Base-by-base conservation (phyloP, 2,329 filamentous ascomycete genomes). In the Raffaelea albimanens region DNA sequence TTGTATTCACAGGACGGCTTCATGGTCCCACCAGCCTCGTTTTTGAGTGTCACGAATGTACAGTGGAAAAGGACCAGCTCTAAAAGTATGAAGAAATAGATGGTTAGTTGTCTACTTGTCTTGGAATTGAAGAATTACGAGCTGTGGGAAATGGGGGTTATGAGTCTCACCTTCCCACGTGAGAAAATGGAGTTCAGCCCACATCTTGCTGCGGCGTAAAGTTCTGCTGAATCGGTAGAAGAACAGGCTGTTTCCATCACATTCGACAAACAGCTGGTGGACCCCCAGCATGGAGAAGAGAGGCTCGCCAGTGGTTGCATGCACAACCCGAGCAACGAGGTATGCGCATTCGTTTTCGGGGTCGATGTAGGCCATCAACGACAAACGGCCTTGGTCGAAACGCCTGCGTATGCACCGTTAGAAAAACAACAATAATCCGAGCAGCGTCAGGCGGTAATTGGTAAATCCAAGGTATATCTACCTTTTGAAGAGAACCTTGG, bases 61-160 rank as follows among this genome's bases (percentile, higher is more conserved):
- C 70, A 76, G 55, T 81, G 74, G 52, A 80, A 75, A 1, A 82
- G 65, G 2, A 78, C 72, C 62, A 82, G 68, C 58, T 80, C 78
- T 81, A 45, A 2, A 44, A 8, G 48, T 58, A 34, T n/a, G 25
- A 7, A 29, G 25, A 29, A 29, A 7, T 7, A 29, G 25, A 7
- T 29, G 55, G 56, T 47, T 22, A 51, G 39, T 40, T 40, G 25
- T 29, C 13, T 13, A 29, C 25, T 7, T 7, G 25, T 29, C 13
- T 7, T 7, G 25, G 25, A 7, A 20, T 5, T 38, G 13, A 5
- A 38, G 34, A 40, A n/a, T 21, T 40, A 29, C 7, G 22, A 44
- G 21, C 39, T 14, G 18, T 40, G 39, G 9, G n/a, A n/a, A n/a
- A n/a, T n/a, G n/a, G n/a, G n/a, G n/a, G n/a, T n/a, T n/a, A n/a